Percentiles rank a stretch among this genome's conserved stretches.
Evolutionary conservation across 176 grass and related monocot species (phyloP).

Genomic region (Hordeum vulgare): DNA sequence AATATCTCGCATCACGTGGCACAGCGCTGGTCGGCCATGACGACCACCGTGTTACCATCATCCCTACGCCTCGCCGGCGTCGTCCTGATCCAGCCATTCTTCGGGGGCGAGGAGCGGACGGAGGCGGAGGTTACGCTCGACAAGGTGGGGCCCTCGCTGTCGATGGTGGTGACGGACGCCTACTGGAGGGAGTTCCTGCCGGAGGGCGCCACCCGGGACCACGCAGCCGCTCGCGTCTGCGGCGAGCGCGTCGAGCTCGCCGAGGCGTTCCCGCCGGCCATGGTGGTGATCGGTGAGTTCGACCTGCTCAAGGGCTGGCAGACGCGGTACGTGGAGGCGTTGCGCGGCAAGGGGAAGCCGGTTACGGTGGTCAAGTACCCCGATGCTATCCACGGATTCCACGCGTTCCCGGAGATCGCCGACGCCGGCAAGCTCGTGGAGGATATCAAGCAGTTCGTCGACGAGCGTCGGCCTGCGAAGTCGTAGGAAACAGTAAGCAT

Average conservation of each 20-base stretch:
- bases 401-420: slow-evolving; percentile 15
- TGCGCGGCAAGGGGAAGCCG: slow-evolving; percentile 1
- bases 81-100: slow-evolving; percentile 42
- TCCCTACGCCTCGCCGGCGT: slow-evolving; percentile 22
- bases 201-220: slow-evolving; percentile 26
- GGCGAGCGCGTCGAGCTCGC: neutral
- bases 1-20: neutral
- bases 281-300: slow-evolving; percentile 36
- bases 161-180: slow-evolving; percentile 8
- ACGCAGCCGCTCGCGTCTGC: slow-evolving; percentile 9
- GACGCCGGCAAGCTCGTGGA: slow-evolving; percentile 16
- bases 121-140: slow-evolving; percentile 23
- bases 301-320: slow-evolving; percentile 58
- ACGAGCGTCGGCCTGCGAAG: neutral
- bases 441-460: slow-evolving; percentile 38
- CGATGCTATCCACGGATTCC: slow-evolving; percentile 33
- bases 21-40: neutral
- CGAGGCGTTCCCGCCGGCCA: slow-evolving; percentile 37
- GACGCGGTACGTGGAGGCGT: slow-evolving; percentile 34
- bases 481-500: no score
- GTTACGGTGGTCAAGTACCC: slow-evolving; percentile 26
- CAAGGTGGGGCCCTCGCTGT: neutral
- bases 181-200: slow-evolving; percentile 38
- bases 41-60: neutral
- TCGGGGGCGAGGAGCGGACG: slow-evolving; percentile 43